Evolutionary conservation across 139 green algal species (phyloP).

Genomic region (Pseudopediastrum boryanum): DNA sequence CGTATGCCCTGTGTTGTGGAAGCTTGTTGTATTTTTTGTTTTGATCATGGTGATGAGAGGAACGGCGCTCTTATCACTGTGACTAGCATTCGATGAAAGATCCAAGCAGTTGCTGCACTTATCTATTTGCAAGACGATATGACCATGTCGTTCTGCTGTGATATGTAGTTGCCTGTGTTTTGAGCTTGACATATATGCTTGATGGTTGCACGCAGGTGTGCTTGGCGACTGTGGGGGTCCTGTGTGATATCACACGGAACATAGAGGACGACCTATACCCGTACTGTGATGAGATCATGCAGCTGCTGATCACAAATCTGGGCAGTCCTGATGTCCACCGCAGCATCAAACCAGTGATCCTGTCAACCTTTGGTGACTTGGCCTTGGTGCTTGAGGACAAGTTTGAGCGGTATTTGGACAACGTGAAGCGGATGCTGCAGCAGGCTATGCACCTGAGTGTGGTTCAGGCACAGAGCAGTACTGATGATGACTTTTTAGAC

Average conservation of each 20-base stretch:
- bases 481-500: conserved; percentile 85
- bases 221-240: conserved; percentile 84
- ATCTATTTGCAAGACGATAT: no score
- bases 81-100: no score
- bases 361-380: conserved; percentile 93
- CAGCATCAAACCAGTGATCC: conserved; percentile 95
- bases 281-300: conserved; percentile 88
- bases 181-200: not conserved
- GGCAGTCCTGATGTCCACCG: conserved; percentile 80
- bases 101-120: no score
- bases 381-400: conserved; percentile 86
- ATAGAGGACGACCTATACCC: conserved; percentile 80
- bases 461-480: conserved; percentile 30
- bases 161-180: not conserved
- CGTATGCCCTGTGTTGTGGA: no score
- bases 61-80: no score
- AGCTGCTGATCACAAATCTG: conserved; percentile 69
- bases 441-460: conserved; percentile 71
- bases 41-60: no score
- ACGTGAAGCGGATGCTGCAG: conserved; percentile 84
- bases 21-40: no score
- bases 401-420: conserved; percentile 89
- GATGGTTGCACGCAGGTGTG: conserved; percentile 63
- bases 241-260: conserved; percentile 89
- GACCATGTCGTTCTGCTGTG: no score